Evolutionary conservation across 2,329 filamentous ascomycete genomes (phyloP), one percentile per base, ranked within the genome.

Genomic region (Leptographium lundbergii): DNA sequence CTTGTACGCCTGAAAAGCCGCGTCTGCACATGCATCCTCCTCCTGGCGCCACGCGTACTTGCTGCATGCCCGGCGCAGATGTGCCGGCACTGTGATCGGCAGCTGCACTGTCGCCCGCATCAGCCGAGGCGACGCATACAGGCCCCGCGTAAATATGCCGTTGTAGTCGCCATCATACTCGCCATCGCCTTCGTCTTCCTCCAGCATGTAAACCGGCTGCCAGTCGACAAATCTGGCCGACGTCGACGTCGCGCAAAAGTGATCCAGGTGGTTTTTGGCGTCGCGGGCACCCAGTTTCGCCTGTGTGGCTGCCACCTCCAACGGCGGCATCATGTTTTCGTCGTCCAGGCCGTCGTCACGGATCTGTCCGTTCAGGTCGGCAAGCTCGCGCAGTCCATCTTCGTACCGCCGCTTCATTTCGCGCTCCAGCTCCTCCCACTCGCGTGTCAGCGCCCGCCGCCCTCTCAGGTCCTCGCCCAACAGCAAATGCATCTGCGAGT

Each of bases 1-100:
- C 25, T 81, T 72, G 67, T 91, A 96, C 1, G 91, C 88, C 66
- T 89, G 81, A 62, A 95, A 94, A 0, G 89, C 87, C 1, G 87
- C 89, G 69, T 96, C 92, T 67, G 87, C 89, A 64, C 77, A 84
- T 0, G 91, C 90, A 64, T 82, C 84, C 60, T 77, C 81, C 66
- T 94, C 86, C 0, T 84, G 88, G 13, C 64, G 70, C 91, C 91
- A 96, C n/a, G 69, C 62, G 42, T 68, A 62, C 32, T 69, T 68
- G 57, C 86, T 81, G 25, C 71, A 65, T 0, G 80, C 75, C 47
- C 70, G 73, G 19, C 87, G 81, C 11, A 90, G 70, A 14, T 77
- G 69, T 4, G 77, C 73, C n/a, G 88, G 79, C 0, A 97, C 74
- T 4, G 81, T 86, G 4, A 80, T 76, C 0, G 92, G 92, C 2